Base-by-base conservation (phyloP, 2,329 filamentous ascomycete species). In the Phoma sp. region DNA sequence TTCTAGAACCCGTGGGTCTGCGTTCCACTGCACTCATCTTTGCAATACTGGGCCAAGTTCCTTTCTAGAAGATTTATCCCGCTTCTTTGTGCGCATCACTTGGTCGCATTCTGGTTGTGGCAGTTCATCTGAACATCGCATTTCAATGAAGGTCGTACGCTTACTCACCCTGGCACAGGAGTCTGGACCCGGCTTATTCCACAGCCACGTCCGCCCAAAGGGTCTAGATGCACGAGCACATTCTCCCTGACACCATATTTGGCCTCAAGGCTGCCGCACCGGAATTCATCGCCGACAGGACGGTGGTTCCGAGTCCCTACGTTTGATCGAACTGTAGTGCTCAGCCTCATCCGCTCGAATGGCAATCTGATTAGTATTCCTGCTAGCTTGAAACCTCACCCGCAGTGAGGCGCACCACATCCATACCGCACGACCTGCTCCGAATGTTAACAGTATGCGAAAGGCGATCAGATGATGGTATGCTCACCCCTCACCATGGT, bases 171-270 rank as follows among this genome's bases (percentile, higher is more conserved):
- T 36, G 32, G 28, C 18, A 28, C 32, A 32, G 2, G 26, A 36
- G 34, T 54, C 51, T 49, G 26, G 51, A 15, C 45, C 40, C 39
- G 4, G 17, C 30, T 11, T 15, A 6, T 20, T 26, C 20, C 17
- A 38, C 39, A 39, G 39, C 38, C 45, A 42, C 33, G 14, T n/a
- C 23, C 17, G 34, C 20, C 25, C 14, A n/a, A 17, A 18, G 2
- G 45, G 39, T 26, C 51, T 54, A 54, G 51, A 54, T 43, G 29
- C 39, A 14, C 33, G 33, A 38, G 33, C 50, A 34, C 30, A 25
- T 12, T 26, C 38, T 30, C 21, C 11, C 14, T 37, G 38, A 38
- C 30, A 34, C 32, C 29, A 39, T 11, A 26, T 39, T 39, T 4
- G 21, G 33, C 25, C n/a, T 9, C 15, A 28, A 32, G 28, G 30